These are phyloP conservation scores for Yamadazyma diddensiae DNA, from an alignment of 1,139 yeast species.

Conservation along the genomic window DNA sequence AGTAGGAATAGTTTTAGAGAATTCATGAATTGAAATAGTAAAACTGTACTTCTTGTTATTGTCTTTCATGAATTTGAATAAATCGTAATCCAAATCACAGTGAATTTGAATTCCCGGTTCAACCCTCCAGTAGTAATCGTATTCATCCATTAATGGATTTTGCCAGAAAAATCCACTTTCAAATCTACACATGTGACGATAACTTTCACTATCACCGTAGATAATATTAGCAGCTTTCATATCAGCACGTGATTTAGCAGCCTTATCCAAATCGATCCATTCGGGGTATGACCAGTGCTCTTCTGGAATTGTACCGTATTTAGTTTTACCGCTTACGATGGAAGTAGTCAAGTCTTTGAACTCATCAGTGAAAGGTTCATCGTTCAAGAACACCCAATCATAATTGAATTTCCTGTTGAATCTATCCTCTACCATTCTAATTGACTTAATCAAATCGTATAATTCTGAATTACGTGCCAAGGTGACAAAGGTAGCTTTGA, in stretches of 20 bases:
- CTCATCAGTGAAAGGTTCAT: conserved; percentile 56
- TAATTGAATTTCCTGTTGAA: conserved; percentile 66
- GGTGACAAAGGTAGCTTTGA: conserved; percentile 62
- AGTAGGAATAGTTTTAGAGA: conserved; percentile 53
- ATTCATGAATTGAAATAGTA: conserved; percentile 64
- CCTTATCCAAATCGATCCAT: conserved; percentile 61
- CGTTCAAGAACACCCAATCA: conserved; percentile 80
- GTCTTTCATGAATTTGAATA: conserved; percentile 60
- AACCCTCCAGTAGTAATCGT: conserved; percentile 71
- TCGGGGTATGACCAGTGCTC: conserved; percentile 74
- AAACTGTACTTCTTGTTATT: conserved; percentile 63
- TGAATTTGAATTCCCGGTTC: conserved; percentile 62
- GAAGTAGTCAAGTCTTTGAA: conserved; percentile 48
- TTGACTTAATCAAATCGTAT: conserved; percentile 58
- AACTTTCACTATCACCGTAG: conserved; percentile 62
- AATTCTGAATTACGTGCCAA: conserved; percentile 65
- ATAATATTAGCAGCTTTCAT: conserved; percentile 51
- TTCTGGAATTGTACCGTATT: conserved; percentile 58
- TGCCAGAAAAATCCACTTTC: conserved; percentile 66
- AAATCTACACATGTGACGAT: conserved; percentile 77
- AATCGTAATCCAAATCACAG: conserved; percentile 66
- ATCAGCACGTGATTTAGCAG: conserved; percentile 44
- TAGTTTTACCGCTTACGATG: conserved; percentile 57
- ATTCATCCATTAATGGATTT: conserved; percentile 50
- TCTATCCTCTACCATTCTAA: conserved; percentile 68